Evolutionary conservation across 805 yeast species (phyloP), one percentile per base, ranked within the genome.

Genomic region (Hyphopichia homilentoma): DNA sequence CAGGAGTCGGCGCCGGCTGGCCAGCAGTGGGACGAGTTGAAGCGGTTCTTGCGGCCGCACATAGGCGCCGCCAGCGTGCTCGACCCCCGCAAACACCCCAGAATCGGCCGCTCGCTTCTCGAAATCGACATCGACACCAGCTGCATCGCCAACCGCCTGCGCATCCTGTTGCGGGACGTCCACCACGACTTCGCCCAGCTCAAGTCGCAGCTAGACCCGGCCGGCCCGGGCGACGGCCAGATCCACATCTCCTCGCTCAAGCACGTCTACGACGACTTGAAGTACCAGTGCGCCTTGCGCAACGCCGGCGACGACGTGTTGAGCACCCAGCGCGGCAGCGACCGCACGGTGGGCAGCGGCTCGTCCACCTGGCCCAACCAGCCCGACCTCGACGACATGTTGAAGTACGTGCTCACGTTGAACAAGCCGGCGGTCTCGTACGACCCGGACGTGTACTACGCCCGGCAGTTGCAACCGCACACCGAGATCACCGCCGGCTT

Each of bases 81-180:
- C 3, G 40, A 50, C 7, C 50, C 40, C 0, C 36, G 29, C 14
- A 28, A 28, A 6, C 25, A 16, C 11, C 18, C 7, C n/a, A 59
- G 94, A 36, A 73, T 78, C 33, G 83, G 88, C 0, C 64, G 75
- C 37, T 67, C 81, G 4, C 58, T 79, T 7, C 50, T 87, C 4
- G 97, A 90, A 50, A 48, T 88, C 9, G 97, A 90, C 52, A 59
- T 81, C 1, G 44, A 66, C 5, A 79, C 87, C 0, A 68, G 61
- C n/a, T 59, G 70, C 52, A 81, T 90, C 8, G 20, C 58, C 6
- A 88, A 89, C 50, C 57, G 88, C 16, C 33, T 45, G 1, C 59
- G 58, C 0, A 28, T 80, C 7, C 45, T 43, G 4, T 70, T 68
- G 35, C 48, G 78, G 20, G 61, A 71, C 32, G 41, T 76, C 4